These are phyloP conservation scores for Coleophoma eucalyptorum DNA, from an alignment of 2,329 filamentous ascomycete genomes.

Conservation along the genomic window DNA sequence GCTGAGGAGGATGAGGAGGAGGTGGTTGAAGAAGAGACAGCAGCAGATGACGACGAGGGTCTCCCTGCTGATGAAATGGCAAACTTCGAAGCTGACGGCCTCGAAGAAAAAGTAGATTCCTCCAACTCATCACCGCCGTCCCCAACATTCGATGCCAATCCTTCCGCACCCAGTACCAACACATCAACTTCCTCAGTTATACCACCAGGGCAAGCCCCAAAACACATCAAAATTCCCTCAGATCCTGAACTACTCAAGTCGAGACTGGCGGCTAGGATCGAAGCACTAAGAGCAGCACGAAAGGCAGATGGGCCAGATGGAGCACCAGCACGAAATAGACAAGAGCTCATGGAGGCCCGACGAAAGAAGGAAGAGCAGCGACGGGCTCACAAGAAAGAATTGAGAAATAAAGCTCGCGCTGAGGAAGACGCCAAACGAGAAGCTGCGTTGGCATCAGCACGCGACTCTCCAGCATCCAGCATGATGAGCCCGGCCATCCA, in stretches of 20 bases:
- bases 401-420: conserved; percentile 71
- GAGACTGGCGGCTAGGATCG: conserved; percentile 78
- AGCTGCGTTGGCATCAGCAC: conserved; percentile 54
- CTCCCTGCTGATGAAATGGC: conserved; percentile 30
- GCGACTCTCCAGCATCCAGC: conserved; percentile 51
- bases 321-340: conserved; percentile 76
- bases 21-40: conserved; percentile 20
- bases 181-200: conserved; percentile 69
- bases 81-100: conserved; percentile 41
- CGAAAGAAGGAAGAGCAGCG: conserved; percentile 83
- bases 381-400: conserved; percentile 84
- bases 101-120: conserved; percentile 39
- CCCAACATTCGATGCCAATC: conserved; percentile 52
- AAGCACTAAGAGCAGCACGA: conserved; percentile 76
- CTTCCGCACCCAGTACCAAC: conserved; percentile 48
- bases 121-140: conserved; percentile 51
- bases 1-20: conserved; percentile 8
- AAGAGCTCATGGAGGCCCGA: conserved; percentile 87
- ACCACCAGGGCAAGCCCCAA: conserved; percentile 56
- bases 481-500: conserved; percentile 54
- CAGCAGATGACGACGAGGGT: conserved; percentile 15
- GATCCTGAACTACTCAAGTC: conserved; percentile 73
- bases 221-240: conserved; percentile 62
- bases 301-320: conserved; percentile 85
- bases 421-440: conserved; percentile 70